These are phyloP conservation scores for Chiua virens DNA, from an alignment of 768 basidiomycete genomes.

Conservation along the genomic window DNA sequence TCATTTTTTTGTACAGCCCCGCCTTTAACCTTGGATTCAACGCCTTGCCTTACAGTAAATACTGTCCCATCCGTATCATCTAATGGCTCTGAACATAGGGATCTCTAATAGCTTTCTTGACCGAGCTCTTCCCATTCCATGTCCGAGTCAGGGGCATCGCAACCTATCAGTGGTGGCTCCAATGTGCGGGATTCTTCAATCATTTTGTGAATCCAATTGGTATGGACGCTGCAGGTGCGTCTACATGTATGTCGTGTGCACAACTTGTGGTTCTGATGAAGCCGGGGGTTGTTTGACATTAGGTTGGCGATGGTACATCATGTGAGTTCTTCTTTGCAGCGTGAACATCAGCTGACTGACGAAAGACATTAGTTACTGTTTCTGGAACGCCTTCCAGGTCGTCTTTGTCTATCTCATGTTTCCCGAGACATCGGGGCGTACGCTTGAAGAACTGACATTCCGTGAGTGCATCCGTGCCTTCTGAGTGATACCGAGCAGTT, in stretches of 20 bases:
- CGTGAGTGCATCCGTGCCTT: not conserved
- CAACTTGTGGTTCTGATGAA: not conserved
- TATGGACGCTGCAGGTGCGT: constrained; percentile 1
- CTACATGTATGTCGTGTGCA: not conserved
- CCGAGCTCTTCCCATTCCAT: constrained; percentile 64
- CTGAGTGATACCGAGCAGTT: constrained; percentile 24
- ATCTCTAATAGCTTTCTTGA: constrained; percentile 48
- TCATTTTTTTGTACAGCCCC: constrained; percentile 6
- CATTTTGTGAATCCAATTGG: constrained; percentile 13
- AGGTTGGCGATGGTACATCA: constrained; percentile 15
- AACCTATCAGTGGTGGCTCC: constrained; percentile 58
- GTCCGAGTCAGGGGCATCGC: constrained; percentile 60
- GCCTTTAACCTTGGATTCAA: constrained; percentile 4
- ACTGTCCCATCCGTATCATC: too few species aligned
- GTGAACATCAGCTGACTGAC: not conserved
- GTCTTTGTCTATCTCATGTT: not conserved
- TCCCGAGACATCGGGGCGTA: not conserved
- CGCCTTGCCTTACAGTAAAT: constrained; percentile 3
- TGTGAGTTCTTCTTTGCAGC: not conserved
- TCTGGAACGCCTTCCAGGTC: not conserved
- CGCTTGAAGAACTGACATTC: not conserved
- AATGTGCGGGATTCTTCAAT: constrained; percentile 24
- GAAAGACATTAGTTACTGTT: constrained; percentile 1
- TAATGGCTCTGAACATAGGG: constrained; percentile 2
- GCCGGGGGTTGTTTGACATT: too few species aligned